These are phyloP conservation scores for Alternaria consortialis DNA, from an alignment of 2,329 filamentous ascomycete genomes.

Conservation along the genomic window DNA sequence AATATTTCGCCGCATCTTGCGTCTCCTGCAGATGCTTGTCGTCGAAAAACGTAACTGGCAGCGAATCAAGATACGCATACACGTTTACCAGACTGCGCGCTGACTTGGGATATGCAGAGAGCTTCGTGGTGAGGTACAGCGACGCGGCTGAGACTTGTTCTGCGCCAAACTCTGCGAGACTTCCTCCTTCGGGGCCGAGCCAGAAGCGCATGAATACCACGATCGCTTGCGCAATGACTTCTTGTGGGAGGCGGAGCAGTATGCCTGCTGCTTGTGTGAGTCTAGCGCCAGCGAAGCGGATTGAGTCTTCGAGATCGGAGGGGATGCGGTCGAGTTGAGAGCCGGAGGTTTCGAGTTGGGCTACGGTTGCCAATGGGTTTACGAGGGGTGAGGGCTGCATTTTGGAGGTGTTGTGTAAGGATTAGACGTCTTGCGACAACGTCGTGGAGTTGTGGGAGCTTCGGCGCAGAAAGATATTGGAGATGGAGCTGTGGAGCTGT, in stretches of 20 bases:
- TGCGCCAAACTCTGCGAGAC: slow-evolving; percentile 60
- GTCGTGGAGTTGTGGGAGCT: slow-evolving; percentile 1
- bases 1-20: slow-evolving; percentile 51
- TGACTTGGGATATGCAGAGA: slow-evolving; percentile 78
- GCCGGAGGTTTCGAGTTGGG: slow-evolving; percentile 69
- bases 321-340: slow-evolving; percentile 68
- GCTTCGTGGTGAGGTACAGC: slow-evolving; percentile 83
- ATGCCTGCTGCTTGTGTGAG: slow-evolving; percentile 82
- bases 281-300: slow-evolving; percentile 75
- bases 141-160: slow-evolving; percentile 82
- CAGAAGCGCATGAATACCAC: slow-evolving; percentile 84
- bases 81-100: slow-evolving; percentile 84
- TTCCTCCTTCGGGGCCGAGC: slow-evolving; percentile 66
- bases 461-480: slow-evolving; percentile 11
- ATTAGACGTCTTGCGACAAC: not conserved
- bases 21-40: slow-evolving; percentile 29
- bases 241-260: slow-evolving; percentile 83
- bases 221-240: slow-evolving; percentile 84
- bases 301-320: slow-evolving; percentile 72
- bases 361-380: slow-evolving; percentile 76
- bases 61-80: slow-evolving; percentile 80
- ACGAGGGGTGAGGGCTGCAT: slow-evolving; percentile 58
- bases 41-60: slow-evolving; percentile 65
- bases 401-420: not conserved
- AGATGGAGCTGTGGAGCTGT: slow-evolving; percentile 12